Percentiles rank a stretch among this genome's conserved stretches.
These are phyloP conservation scores for Dipteronia dyeriana DNA, from an alignment of 345 rosid genomes.

Conservation along the genomic window DNA sequence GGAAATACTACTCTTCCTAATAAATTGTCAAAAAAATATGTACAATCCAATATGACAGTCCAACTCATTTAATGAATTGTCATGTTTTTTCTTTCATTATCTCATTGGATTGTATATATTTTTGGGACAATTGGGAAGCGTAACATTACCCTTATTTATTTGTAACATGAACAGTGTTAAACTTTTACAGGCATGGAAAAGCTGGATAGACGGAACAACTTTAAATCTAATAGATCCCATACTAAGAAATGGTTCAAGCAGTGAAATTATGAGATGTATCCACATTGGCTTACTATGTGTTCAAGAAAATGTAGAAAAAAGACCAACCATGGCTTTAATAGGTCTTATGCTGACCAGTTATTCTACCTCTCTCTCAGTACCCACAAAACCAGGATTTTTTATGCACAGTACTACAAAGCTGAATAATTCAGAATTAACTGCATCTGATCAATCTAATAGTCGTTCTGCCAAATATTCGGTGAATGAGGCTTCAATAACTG, in stretches of 20 bases:
- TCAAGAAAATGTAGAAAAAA: conserved; percentile 41
- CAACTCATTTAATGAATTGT: too few relatives aligned
- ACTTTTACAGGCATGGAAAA: conserved; percentile 51
- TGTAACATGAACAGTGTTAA: not conserved
- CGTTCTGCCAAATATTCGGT: not conserved
- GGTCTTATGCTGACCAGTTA: conserved; percentile 47
- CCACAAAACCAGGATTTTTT: conserved; percentile 44
- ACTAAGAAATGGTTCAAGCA: conserved; percentile 29
- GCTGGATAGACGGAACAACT: conserved; percentile 45
- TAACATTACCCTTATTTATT: too few relatives aligned
- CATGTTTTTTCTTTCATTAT: too few relatives aligned
- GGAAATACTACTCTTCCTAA: too few relatives aligned
- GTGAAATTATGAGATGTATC: conserved; percentile 51
- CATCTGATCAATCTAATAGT: not conserved
- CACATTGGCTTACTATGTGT: conserved; percentile 58
- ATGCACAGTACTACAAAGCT: conserved; percentile 18
- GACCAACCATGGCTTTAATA: conserved; percentile 53
- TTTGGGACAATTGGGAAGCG: too few relatives aligned
- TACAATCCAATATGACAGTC: too few relatives aligned
- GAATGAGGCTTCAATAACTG: conserved; percentile 28
- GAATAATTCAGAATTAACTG: conserved; percentile 2
- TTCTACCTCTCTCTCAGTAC: conserved; percentile 41
- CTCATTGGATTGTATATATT: too few relatives aligned
- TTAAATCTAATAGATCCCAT: conserved; percentile 39
- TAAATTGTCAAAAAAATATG: too few relatives aligned